Evolutionary conservation across 805 yeast genomes (phyloP), one percentile per base, ranked within the genome.

Genomic region (Saccharomycopsis synnaedendra): DNA sequence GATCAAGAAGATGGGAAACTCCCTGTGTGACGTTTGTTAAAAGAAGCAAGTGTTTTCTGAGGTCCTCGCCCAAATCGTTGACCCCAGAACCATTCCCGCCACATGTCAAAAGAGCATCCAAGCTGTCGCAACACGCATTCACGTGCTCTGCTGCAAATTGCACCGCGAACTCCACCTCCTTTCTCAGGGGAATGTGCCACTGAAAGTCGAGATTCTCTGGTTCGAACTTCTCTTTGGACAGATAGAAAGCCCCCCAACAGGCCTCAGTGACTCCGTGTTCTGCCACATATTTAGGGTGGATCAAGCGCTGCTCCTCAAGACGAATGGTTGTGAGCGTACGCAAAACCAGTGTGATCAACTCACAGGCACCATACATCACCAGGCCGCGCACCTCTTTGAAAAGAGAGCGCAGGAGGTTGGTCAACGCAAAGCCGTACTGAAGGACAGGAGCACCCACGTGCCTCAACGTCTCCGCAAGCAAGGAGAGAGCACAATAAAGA

Each of bases 181-280:
- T 62, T 2, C 62, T 62, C 1, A 69, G 58, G 0, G 97, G 97
- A 1, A 71, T 60, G 56, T 80, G 86, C 98, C 98, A 90, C 1
- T 70, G 65, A 54, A 87, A 79, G 0, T 69, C 57, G 34, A 84
- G 60, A 51, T 75, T 72, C 9, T 72, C 72, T 8, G 57, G 48
- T 1, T 68, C 58, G 46, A 80, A 77, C 52, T 85, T 68, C 19
- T 62, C 56, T 0, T 68, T 63, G 52, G 73, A 75, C 55, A 80
- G 76, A 55, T 82, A 87, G 49, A 75, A 71, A 0, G 78, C 87
- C 42, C 94, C 94, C 94, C 94, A 85, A 50, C 80, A 72, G 28
- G 69, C 69, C 44, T 71, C 78, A 39, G 63, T 64, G 7, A 72
- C 62, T 1, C 68, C 72, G 54, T 66, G 55, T 10, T 63, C 59